phyloP scores from a whole-genome alignment of 2,329 filamentous ascomycete genomes.

The Colletotrichum tanaceti region DNA sequence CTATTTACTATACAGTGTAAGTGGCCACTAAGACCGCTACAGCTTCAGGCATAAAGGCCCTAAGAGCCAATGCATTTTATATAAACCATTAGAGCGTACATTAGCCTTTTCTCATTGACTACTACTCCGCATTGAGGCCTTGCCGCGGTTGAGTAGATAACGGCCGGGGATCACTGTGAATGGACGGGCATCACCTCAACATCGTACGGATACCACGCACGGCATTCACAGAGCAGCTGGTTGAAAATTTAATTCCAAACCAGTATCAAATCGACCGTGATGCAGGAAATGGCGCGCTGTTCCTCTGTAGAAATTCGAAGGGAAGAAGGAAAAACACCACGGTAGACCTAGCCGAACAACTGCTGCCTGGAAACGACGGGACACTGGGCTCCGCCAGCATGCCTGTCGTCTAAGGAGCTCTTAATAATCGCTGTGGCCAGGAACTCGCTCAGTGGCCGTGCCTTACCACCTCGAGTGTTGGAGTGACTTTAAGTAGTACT shows the following conservation, averaged over 20 bases:
- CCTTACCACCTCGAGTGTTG: conserved; percentile 1
- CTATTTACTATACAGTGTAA: no score
- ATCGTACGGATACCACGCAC: no score
- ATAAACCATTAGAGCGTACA: no score
- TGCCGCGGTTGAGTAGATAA: no score
- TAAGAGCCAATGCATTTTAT: no score
- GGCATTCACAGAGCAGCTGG: background rate
- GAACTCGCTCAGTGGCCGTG: background rate
- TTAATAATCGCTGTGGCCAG: background rate
- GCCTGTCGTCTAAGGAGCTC: background rate
- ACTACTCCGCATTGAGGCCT: no score
- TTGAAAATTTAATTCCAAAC: background rate
- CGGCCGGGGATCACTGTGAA: background rate
- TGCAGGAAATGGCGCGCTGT: conserved; percentile 1
- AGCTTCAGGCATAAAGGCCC: no score
- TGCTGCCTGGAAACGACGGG: conserved; percentile 6
- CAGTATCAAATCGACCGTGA: background rate
- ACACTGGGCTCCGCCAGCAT: background rate
- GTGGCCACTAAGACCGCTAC: no score
- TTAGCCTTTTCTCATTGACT: no score
- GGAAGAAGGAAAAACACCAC: background rate
- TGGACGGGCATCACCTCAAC: no score
- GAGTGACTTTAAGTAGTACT: background rate
- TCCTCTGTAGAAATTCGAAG: background rate
- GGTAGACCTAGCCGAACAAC: background rate